Evolutionary conservation across 768 basidiomycete species (phyloP).

Genomic region (Suillus bovinus): DNA sequence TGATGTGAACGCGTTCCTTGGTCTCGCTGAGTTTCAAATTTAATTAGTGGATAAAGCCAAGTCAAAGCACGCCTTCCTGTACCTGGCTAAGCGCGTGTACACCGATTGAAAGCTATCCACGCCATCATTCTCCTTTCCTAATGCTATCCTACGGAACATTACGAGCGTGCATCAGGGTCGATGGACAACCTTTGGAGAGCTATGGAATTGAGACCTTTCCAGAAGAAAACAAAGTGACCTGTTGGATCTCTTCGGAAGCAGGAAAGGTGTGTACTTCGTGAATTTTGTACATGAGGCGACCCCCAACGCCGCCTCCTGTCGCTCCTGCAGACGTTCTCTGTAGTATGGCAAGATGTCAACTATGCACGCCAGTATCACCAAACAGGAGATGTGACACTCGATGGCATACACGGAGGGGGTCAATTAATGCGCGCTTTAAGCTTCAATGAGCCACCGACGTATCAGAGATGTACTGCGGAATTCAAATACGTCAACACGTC

Average conservation of each 20-base stretch:
- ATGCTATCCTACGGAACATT: conserved; percentile 9
- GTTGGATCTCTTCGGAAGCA: conserved; percentile 15
- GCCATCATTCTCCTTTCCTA: not conserved
- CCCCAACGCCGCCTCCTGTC: conserved; percentile 5
- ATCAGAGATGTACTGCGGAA: not conserved
- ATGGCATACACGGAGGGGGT: conserved; percentile 7
- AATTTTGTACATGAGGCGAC: not conserved
- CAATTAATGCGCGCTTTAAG: not conserved
- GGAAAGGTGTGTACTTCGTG: conserved; percentile 11
- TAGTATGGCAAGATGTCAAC: conserved; percentile 12
- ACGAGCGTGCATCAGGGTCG: conserved; percentile 11
- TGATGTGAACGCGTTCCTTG: not conserved
- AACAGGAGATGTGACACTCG: conserved; percentile 4
- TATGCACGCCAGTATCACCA: conserved; percentile 2
- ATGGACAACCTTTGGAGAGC: conserved; percentile 5
- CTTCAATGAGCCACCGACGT: not conserved
- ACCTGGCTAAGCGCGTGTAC: conserved; percentile 3
- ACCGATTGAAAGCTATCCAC: conserved; percentile 4
- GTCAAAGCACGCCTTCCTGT: not conserved
- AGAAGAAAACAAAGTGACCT: conserved; percentile 15
- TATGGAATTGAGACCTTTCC: conserved; percentile 10
- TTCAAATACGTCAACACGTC: conserved; percentile 6
- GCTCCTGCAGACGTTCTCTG: conserved; percentile 8
- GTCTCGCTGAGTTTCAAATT: not conserved
- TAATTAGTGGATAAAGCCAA: not conserved